Evolutionary conservation across 805 yeast genomes (phyloP).

Genomic region (Kodamaea kaohsiungensis): DNA sequence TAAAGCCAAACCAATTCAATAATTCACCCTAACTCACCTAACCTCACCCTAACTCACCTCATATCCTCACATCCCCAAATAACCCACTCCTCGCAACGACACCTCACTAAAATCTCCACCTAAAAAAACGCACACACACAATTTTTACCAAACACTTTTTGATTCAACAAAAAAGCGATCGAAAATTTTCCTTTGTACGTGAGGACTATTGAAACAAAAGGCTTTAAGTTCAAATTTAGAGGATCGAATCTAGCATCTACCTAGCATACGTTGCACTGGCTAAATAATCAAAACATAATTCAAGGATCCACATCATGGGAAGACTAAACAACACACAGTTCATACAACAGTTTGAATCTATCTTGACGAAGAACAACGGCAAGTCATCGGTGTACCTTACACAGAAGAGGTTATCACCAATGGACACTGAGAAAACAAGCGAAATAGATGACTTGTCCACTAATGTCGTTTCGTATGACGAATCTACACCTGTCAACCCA

Average conservation of each 20-base stretch:
- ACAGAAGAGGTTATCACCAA: conserved; percentile 50
- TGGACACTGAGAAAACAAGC: conserved; percentile 22
- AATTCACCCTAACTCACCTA: too few species aligned
- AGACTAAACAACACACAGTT: conserved; percentile 20
- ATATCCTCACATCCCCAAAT: too few species aligned
- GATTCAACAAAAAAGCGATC: neutral
- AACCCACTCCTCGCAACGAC: too few species aligned
- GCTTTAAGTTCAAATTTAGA: neutral
- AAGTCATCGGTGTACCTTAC: conserved; percentile 58
- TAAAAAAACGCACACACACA: neutral
- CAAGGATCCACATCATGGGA: conserved; percentile 6
- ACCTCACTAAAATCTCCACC: neutral
- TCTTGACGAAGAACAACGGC: conserved; percentile 29
- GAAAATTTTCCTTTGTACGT: neutral
- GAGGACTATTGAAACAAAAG: neutral
- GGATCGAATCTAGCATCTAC: neutral
- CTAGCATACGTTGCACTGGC: neutral
- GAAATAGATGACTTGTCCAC: conserved; percentile 32
- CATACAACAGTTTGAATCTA: conserved; percentile 17
- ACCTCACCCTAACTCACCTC: too few species aligned
- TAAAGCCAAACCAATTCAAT: too few species aligned
- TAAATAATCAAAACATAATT: neutral
- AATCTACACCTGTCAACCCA: conserved; percentile 17
- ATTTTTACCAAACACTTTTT: neutral
- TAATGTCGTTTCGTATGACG: conserved; percentile 27